Conservation (phyloP, 1,284 basidiomycete species). For the Athelia sp. region DNA sequence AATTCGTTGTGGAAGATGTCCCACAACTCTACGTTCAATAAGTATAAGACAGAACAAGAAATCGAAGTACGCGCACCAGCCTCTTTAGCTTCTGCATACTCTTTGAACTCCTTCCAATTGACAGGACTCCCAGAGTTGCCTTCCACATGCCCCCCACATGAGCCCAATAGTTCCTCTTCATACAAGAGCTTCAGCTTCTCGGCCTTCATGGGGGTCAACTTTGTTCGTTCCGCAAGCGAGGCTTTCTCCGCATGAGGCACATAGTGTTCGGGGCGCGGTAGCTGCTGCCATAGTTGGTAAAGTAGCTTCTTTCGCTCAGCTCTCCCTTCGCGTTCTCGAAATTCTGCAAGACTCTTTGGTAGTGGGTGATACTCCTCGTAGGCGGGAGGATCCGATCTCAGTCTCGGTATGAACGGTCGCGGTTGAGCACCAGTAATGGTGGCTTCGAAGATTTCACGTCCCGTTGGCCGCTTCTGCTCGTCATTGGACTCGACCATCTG, state of each 20-base stretch:
- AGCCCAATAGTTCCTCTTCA: slow-evolving; percentile 69
- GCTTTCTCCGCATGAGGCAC: slow-evolving; percentile 19
- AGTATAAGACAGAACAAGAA: slow-evolving; percentile 6
- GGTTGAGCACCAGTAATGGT: slow-evolving; percentile 46
- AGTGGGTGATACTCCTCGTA: slow-evolving; percentile 24
- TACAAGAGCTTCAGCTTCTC: slow-evolving; percentile 68
- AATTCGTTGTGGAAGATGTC: slow-evolving; percentile 84
- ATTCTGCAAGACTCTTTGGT: slow-evolving; percentile 53
- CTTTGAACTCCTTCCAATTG: slow-evolving; percentile 76
- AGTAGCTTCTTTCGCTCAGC: slow-evolving; percentile 55
- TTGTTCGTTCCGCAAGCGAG: slow-evolving; percentile 22
- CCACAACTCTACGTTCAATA: slow-evolving; percentile 69
- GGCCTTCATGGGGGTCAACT: slow-evolving; percentile 64
- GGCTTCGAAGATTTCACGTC: slow-evolving; percentile 47
- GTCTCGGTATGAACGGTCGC: slow-evolving; percentile 51
- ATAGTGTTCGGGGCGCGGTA: slow-evolving; percentile 32
- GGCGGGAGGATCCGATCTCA: slow-evolving; percentile 46
- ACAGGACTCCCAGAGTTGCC: slow-evolving; percentile 45
- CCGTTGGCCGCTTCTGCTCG: slow-evolving; percentile 20
- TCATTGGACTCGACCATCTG: not conserved
- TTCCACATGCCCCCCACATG: slow-evolving; percentile 38
- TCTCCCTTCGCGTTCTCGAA: slow-evolving; percentile 57
- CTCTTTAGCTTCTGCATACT: slow-evolving; percentile 76
- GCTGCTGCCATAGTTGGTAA: slow-evolving; percentile 54
- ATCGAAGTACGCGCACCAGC: slow-evolving; percentile 46